Conservation (phyloP, 2,329 filamentous ascomycete genomes). For the Pseudopyricularia javanii region DNA sequence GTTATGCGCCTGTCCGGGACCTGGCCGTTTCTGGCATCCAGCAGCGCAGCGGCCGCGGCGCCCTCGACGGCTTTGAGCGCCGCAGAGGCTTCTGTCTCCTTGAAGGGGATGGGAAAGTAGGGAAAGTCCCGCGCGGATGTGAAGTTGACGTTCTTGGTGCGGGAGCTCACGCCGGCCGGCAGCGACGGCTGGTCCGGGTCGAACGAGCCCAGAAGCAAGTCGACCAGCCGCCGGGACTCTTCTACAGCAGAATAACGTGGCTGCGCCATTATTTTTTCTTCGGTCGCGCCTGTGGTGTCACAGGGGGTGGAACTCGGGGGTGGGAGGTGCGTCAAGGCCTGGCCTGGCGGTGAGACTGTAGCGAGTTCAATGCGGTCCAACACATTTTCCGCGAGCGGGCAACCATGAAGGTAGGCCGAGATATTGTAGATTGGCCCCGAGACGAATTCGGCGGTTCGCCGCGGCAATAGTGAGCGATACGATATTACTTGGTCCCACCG, state of each 20-base stretch:
- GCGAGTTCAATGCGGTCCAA: too few species aligned
- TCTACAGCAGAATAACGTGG: background rate
- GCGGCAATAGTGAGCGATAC: too few species aligned
- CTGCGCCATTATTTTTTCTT: background rate
- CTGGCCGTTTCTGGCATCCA: background rate
- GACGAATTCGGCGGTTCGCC: too few species aligned
- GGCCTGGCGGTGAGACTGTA: background rate
- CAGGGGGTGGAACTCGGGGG: background rate
- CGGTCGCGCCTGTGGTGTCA: too few species aligned
- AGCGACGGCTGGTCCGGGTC: background rate
- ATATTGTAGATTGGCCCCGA: too few species aligned
- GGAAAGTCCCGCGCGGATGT: constrained; percentile 6
- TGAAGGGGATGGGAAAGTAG: constrained; percentile 25
- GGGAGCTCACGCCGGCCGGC: background rate
- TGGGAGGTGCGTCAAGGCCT: background rate
- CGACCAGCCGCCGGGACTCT: background rate
- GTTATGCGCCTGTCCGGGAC: background rate
- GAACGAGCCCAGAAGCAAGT: background rate
- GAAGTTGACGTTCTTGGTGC: constrained; percentile 2
- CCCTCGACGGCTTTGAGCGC: constrained; percentile 49
- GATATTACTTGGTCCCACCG: too few species aligned
- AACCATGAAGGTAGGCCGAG: too few species aligned
- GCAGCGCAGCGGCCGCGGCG: constrained; percentile 39
- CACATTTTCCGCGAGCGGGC: too few species aligned
- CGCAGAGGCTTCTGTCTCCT: constrained; percentile 24